Evolutionary conservation across 2,329 filamentous ascomycete genomes (phyloP).

Genomic region (Aureobasidium sp.): DNA sequence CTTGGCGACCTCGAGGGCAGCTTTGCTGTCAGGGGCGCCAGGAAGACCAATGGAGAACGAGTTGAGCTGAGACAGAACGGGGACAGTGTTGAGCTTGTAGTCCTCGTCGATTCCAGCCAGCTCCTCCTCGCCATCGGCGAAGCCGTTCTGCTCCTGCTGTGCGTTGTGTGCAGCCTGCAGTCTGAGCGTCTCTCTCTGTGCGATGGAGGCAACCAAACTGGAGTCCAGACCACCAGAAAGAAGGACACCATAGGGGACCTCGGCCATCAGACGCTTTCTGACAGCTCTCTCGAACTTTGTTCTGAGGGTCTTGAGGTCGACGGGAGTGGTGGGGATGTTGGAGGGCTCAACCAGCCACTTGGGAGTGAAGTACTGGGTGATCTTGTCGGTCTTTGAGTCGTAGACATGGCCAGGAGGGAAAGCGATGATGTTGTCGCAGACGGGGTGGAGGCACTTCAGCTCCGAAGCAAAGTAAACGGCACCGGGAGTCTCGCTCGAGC

Average conservation of each 20-base stretch:
- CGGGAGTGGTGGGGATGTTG: conserved; percentile 68
- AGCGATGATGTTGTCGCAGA: conserved; percentile 89
- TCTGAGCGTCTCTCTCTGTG: conserved; percentile 81
- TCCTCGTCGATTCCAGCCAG: conserved; percentile 93
- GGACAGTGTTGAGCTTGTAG: conserved; percentile 80
- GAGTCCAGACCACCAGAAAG: conserved; percentile 94
- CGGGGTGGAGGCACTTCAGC: conserved; percentile 83
- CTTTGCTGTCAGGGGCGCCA: conserved; percentile 83
- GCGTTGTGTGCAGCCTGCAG: conserved; percentile 48
- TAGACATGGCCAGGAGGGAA: conserved; percentile 96
- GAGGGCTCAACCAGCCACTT: conserved; percentile 78
- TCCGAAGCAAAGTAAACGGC: conserved; percentile 95
- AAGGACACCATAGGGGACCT: conserved; percentile 94
- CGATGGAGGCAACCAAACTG: conserved; percentile 88
- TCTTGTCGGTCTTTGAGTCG: conserved; percentile 82
- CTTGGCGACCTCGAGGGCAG: conserved; percentile 86
- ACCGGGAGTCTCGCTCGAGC: conserved; percentile 70
- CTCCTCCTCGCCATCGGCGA: conserved; percentile 55
- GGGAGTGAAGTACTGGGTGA: conserved; percentile 84
- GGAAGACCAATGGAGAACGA: conserved; percentile 98
- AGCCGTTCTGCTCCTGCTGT: conserved; percentile 41
- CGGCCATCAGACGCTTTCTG: conserved; percentile 94
- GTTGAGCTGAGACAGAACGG: conserved; percentile 90
- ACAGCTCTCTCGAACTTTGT: conserved; percentile 83
- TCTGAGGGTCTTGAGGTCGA: conserved; percentile 78